A percentile compares a stretch with the other conserved stretches of the same genome.
phyloP scores from a whole-genome alignment of 441 rosid species.

The Aquilaria agallochum region DNA sequence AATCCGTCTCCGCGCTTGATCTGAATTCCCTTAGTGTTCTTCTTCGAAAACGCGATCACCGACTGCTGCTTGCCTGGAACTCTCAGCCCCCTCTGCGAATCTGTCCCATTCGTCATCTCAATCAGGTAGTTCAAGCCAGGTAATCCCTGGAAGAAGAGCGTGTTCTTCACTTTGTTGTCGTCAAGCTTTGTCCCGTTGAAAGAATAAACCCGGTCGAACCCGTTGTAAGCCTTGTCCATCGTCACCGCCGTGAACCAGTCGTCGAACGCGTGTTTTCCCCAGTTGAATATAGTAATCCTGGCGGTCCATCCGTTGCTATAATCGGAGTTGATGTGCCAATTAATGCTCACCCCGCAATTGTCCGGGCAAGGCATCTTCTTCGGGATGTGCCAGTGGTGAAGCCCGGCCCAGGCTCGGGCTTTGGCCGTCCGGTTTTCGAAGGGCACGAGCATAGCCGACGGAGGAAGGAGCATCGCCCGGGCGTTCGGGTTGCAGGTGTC shows the following conservation, averaged over 20 bases:
- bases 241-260: conserved; percentile 74
- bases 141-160: conserved; percentile 68
- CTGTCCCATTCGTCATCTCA: conserved; percentile 50
- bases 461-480: conserved; percentile 56
- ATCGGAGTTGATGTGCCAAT: conserved; percentile 85
- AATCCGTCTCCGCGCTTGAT: conserved; percentile 61
- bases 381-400: conserved; percentile 40
- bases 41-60: conserved; percentile 72
- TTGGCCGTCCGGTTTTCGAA: conserved; percentile 59
- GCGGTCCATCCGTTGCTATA: conserved; percentile 72
- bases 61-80: conserved; percentile 90
- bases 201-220: conserved; percentile 66
- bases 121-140: conserved; percentile 63
- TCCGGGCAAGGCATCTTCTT: conserved; percentile 80
- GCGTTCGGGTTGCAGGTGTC: conserved; percentile 45
- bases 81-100: conserved; percentile 35
- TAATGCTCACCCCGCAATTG: conserved; percentile 80
- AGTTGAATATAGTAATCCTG: conserved; percentile 68
- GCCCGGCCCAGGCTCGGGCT: conserved; percentile 71
- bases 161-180: conserved; percentile 29
- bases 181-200: conserved; percentile 66
- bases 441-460: conserved; percentile 72
- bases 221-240: conserved; percentile 50
- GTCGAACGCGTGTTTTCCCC: conserved; percentile 50
- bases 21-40: conserved; percentile 35